phyloP scores from a whole-genome alignment of 495 filamentous ascomycete species.

The Melanomma pulvis-pyrius region DNA sequence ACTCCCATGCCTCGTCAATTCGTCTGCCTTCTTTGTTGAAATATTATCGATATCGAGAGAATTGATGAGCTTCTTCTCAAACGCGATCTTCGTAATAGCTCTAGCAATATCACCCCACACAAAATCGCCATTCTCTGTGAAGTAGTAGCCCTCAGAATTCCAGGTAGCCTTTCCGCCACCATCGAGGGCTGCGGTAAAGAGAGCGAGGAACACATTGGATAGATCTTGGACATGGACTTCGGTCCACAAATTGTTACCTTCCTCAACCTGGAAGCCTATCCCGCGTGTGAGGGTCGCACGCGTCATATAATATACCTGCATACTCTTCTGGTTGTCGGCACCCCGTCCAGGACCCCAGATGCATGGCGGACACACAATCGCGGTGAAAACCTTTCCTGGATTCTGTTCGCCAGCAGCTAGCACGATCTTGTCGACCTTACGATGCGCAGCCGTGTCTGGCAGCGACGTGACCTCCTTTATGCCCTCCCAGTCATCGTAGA shows the following conservation, averaged over 20 bases:
- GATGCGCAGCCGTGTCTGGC: conserved; percentile 59
- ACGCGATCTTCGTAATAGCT: conserved; percentile 61
- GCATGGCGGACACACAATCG: conserved; percentile 75
- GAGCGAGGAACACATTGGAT: conserved; percentile 62
- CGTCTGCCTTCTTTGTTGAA: conserved; percentile 38
- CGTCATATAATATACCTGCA: conserved; percentile 66
- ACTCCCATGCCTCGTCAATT: conserved; percentile 27
- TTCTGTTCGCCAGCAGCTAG: conserved; percentile 49
- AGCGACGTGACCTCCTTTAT: conserved; percentile 58
- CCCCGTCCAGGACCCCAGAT: conserved; percentile 80
- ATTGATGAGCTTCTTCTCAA: conserved; percentile 65
- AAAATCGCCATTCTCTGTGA: conserved; percentile 70
- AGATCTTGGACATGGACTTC: conserved; percentile 76
- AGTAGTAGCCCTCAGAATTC: conserved; percentile 72
- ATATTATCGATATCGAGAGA: conserved; percentile 54
- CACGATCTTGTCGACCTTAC: conserved; percentile 64
- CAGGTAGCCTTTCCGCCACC: conserved; percentile 66
- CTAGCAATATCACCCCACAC: conserved; percentile 70
- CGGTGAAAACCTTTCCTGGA: conserved; percentile 60
- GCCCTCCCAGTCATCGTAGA: conserved; percentile 61
- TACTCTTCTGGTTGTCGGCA: conserved; percentile 66
- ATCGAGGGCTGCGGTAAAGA: conserved; percentile 66
- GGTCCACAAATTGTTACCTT: conserved; percentile 71
- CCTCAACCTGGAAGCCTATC: conserved; percentile 63
- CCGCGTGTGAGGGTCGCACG: conserved; percentile 60